Conservation (phyloP, 2,329 filamentous ascomycete species). For the Epichloe gansuensis region DNA sequence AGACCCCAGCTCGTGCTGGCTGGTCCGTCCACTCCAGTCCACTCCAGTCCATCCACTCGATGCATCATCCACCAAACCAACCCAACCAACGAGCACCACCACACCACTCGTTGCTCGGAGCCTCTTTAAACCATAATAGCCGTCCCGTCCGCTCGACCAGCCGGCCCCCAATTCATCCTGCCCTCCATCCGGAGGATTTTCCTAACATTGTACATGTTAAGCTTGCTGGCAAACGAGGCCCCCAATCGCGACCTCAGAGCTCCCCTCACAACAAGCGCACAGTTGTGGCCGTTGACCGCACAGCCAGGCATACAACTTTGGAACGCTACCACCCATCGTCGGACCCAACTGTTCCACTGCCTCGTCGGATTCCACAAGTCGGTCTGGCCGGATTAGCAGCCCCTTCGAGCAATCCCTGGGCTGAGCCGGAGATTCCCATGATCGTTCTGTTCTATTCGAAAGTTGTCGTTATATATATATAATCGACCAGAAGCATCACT, state of each 20-base stretch:
- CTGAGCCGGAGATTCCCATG: constrained; percentile 11
- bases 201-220: constrained; percentile 9
- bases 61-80: constrained; percentile 1
- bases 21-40: too few species aligned
- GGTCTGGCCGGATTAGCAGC: not conserved
- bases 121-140: constrained; percentile 18
- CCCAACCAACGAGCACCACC: constrained; percentile 8
- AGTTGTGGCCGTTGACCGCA: not conserved
- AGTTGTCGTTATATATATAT: not conserved
- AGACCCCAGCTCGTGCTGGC: not conserved
- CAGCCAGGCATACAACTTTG: constrained; percentile 1
- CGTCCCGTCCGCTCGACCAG: constrained; percentile 17
- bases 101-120: constrained; percentile 14
- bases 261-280: constrained; percentile 5
- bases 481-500: not conserved
- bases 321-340: constrained; percentile 3
- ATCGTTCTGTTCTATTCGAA: not conserved
- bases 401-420: constrained; percentile 4
- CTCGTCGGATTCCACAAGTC: not conserved
- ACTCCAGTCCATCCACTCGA: not conserved
- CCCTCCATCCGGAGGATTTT: constrained; percentile 9
- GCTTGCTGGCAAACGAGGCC: constrained; percentile 13
- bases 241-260: constrained; percentile 11
- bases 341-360: not conserved
- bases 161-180: constrained; percentile 4